Base-by-base conservation (phyloP, 2,329 filamentous ascomycete species). In the Cladosporium sp. region DNA sequence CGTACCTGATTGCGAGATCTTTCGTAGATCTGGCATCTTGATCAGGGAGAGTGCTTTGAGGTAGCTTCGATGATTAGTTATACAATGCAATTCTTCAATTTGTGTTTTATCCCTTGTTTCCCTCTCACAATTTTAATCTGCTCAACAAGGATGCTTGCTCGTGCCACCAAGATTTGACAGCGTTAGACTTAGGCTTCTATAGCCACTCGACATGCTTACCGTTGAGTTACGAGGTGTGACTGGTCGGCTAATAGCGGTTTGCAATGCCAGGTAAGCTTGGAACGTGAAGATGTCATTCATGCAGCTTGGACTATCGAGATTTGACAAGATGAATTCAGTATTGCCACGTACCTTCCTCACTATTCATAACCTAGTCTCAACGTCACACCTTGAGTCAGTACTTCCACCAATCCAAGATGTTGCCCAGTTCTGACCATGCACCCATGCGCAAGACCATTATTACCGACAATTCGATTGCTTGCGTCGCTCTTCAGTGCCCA, bases 371-470 rank as follows among this genome's bases (percentile, higher is more conserved):
- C 26, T n/a, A 30, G 30, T 54, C 51, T 54, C 51, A 54, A 54
- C 51, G 51, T 30, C 51, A 54, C 30, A 54, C 25, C 21, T 23
- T 23, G 39, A 46, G n/a, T 21, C 39, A 46, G n/a, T 46, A 32
- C 51, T 54, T 54, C 51, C 51, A 54, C 51, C 51, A 54, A 54
- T 54, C 39, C 39, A 21, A 46, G 39, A 46, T 46, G 39, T 21
- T 46, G n/a, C 39, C 39, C 39, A 46, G 51, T 54, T 11, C 13
- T 43, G 34, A 46, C 56, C 16, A 43, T 58, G 26, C 11, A 32
- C 26, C n/a, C n/a, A n/a, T n/a, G 32, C 56, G 32, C 56, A 23
- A 39, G 56, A 58, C 32, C 28, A 54, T 54, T 23, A 54, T 54
- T 54, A 32, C 51, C 51, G 51, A 32, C n/a, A 32, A 28, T n/a